These are phyloP conservation scores for Aureobasidium sp. DNA, from an alignment of 2,329 filamentous ascomycete species.

Conservation along the genomic window DNA sequence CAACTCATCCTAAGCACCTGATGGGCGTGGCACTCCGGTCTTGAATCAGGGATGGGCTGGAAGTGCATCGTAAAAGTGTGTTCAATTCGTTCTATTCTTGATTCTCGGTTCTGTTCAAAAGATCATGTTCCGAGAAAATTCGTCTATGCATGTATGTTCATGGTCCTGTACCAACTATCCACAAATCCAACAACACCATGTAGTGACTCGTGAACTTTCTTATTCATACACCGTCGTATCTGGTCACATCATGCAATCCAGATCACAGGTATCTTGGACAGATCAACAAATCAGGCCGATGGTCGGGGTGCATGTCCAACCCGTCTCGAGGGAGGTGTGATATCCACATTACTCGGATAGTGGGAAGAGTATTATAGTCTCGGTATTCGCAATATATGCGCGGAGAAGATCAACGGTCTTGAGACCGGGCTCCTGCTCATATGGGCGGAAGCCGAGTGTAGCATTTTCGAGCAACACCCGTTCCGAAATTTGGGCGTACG, in stretches of 20 bases:
- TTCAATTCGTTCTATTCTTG: not conserved
- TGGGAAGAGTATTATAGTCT: not conserved
- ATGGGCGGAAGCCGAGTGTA: not conserved
- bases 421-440: not conserved
- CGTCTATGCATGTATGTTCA: not conserved
- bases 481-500: not conserved
- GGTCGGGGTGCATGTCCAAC: not conserved
- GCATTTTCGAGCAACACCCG: not conserved
- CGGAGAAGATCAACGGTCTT: not conserved
- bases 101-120: not conserved
- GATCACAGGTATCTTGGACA: not conserved
- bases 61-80: too few species aligned
- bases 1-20: not conserved
- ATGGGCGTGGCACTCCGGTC: not conserved
- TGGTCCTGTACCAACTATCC: not conserved
- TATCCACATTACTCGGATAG: not conserved
- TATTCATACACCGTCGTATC: not conserved
- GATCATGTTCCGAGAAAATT: not conserved
- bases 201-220: not conserved
- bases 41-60: not conserved
- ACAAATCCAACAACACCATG: not conserved
- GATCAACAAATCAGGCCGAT: not conserved
- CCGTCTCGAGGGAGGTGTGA: not conserved
- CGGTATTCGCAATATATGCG: not conserved
- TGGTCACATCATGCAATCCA: not conserved